Conservation (phyloP, 306 rosid species). For the Alnus glutinosa region DNA sequence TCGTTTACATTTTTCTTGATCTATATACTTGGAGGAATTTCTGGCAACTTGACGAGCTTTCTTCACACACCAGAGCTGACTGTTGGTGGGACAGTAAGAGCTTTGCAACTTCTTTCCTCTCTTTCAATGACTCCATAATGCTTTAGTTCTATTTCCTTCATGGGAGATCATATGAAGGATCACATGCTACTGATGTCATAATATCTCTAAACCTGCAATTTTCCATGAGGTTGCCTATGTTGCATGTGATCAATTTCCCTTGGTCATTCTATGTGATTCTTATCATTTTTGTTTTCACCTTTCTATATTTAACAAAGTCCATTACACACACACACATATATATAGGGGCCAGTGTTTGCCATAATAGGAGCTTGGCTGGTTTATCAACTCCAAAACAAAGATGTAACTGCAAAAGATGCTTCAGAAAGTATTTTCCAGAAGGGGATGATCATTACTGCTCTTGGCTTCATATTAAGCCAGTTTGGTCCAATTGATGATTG, state of each 20-base stretch:
- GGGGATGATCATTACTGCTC: constrained; percentile 66
- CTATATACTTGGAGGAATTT: constrained; percentile 81
- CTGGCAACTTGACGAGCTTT: constrained; percentile 85
- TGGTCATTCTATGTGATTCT: background rate
- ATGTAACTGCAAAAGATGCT: constrained; percentile 43
- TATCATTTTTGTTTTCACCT: background rate
- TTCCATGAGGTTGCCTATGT: too few species aligned
- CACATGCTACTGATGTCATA: background rate
- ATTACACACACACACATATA: background rate
- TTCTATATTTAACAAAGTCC: constrained; percentile 5
- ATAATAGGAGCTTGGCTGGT: constrained; percentile 91
- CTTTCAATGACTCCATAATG: background rate
- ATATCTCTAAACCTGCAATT: too few species aligned
- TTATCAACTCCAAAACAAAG: constrained; percentile 75
- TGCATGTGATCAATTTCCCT: background rate
- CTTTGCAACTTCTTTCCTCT: constrained; percentile 4
- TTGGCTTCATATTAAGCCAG: constrained; percentile 60
- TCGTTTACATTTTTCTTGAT: constrained; percentile 76
- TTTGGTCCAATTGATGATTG: constrained; percentile 84
- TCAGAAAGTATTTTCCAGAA: constrained; percentile 62
- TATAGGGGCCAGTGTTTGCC: constrained; percentile 86
- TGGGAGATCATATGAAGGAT: background rate
- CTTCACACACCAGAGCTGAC: constrained; percentile 81
- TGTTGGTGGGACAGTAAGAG: constrained; percentile 82
- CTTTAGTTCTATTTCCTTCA: background rate